phyloP scores from a whole-genome alignment of 2,329 filamentous ascomycete genomes.

The Scedosporium aurantiacum region DNA sequence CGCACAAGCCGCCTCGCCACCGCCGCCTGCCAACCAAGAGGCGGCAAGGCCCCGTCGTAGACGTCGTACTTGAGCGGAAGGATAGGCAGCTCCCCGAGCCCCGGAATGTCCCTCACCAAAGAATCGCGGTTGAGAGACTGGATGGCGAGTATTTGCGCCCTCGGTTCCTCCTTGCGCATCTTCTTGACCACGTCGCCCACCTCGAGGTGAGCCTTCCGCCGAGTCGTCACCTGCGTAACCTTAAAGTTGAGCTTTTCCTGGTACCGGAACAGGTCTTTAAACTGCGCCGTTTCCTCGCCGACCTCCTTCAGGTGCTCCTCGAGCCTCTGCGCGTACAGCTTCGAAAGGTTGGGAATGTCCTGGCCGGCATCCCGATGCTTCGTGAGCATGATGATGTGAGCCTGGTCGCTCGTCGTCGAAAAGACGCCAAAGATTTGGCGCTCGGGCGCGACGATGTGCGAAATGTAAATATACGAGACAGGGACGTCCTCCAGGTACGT shows the following conservation, averaged over 20 bases:
- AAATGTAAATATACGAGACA: conserved; percentile 80
- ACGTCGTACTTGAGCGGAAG: conserved; percentile 72
- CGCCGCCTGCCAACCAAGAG: conserved; percentile 86
- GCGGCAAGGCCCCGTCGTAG: conserved; percentile 76
- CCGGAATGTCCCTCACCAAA: conserved; percentile 74
- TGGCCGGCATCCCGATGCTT: conserved; percentile 65
- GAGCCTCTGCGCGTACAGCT: conserved; percentile 72
- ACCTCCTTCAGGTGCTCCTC: conserved; percentile 54
- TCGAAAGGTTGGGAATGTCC: conserved; percentile 81
- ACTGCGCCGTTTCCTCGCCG: conserved; percentile 40
- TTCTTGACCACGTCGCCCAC: conserved; percentile 82
- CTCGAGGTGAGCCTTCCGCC: conserved; percentile 79
- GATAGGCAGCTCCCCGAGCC: conserved; percentile 74
- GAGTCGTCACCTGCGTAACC: conserved; percentile 76
- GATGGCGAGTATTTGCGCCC: conserved; percentile 73
- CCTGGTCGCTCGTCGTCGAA: conserved; percentile 68
- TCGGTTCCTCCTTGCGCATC: conserved; percentile 72
- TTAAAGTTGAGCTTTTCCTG: conserved; percentile 80
- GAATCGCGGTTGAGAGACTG: conserved; percentile 79
- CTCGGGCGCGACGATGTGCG: conserved; percentile 84
- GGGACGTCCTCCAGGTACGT: conserved; percentile 66
- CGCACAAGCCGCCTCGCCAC: conserved; percentile 76
- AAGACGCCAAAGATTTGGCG: conserved; percentile 90
- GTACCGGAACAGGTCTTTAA: conserved; percentile 77
- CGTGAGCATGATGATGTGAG: conserved; percentile 81